phyloP scores from a whole-genome alignment of 2,329 filamentous ascomycete genomes.

The Colletotrichum truncatum region DNA sequence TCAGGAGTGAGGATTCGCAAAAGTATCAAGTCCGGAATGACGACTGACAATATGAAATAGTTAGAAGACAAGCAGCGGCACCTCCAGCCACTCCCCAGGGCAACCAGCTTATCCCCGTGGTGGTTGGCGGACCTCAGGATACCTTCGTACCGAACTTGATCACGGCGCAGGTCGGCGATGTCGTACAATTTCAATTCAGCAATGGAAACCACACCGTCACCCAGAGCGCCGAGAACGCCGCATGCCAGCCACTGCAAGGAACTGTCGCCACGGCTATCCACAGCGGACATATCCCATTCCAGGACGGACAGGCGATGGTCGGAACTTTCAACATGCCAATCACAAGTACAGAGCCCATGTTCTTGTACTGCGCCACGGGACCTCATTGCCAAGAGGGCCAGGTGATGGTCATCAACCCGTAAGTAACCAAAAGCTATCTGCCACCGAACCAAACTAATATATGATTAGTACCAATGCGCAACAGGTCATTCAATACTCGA shows the following conservation, averaged over 20 bases:
- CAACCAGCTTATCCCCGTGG: slow-evolving; percentile 39
- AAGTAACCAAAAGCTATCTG: slow-evolving; percentile 28
- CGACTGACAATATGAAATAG: not conserved
- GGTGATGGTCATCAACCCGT: slow-evolving; percentile 61
- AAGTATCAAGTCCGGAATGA: not conserved
- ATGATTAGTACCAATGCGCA: slow-evolving; percentile 33
- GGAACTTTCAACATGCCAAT: slow-evolving; percentile 58
- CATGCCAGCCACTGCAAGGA: slow-evolving; percentile 49
- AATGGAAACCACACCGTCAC: slow-evolving; percentile 54
- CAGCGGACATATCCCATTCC: slow-evolving; percentile 51
- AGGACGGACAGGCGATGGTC: slow-evolving; percentile 45
- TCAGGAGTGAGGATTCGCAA: not conserved
- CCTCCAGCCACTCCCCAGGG: slow-evolving; percentile 22
- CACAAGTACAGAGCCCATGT: slow-evolving; percentile 53
- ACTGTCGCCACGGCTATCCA: slow-evolving; percentile 43
- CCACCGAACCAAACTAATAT: not conserved
- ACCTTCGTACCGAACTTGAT: slow-evolving; percentile 48
- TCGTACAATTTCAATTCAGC: slow-evolving; percentile 53
- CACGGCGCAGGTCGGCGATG: slow-evolving; percentile 44
- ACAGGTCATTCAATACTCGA: slow-evolving; percentile 41
- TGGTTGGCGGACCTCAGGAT: slow-evolving; percentile 47
- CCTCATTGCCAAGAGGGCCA: slow-evolving; percentile 61
- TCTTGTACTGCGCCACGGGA: slow-evolving; percentile 58
- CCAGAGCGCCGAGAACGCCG: slow-evolving; percentile 43
- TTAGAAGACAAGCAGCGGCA: slow-evolving; percentile 23